These are phyloP conservation scores for Scedosporium apiospermum DNA, from an alignment of 2,329 filamentous ascomycete genomes.

Conservation along the genomic window DNA sequence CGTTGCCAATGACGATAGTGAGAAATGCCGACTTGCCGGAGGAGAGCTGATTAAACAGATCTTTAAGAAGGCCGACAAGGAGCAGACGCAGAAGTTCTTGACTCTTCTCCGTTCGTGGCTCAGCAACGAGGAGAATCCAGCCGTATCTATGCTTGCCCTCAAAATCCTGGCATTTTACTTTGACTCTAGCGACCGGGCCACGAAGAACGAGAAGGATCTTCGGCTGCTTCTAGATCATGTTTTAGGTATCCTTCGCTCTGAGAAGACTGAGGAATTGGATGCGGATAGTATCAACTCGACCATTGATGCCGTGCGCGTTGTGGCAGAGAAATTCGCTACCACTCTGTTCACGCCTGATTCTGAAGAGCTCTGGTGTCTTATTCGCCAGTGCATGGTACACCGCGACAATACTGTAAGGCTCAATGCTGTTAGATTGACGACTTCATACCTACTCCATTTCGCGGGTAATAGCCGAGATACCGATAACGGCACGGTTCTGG, in stretches of 20 bases:
- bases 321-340: conserved; percentile 58
- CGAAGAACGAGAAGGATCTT: conserved; percentile 59
- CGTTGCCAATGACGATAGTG: conserved; percentile 79
- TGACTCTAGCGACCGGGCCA: conserved; percentile 50
- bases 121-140: conserved; percentile 60
- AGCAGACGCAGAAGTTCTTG: conserved; percentile 62
- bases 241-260: conserved; percentile 41
- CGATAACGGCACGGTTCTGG: conserved; percentile 49
- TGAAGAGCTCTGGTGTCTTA: conserved; percentile 58
- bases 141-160: conserved; percentile 63
- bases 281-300: conserved; percentile 68
- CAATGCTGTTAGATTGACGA: conserved; percentile 63
- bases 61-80: conserved; percentile 67
- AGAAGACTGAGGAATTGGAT: conserved; percentile 43
- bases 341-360: conserved; percentile 51
- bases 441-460: conserved; percentile 72
- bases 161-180: conserved; percentile 80
- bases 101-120: conserved; percentile 66
- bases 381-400: conserved; percentile 62
- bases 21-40: conserved; percentile 76
- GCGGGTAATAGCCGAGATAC: conserved; percentile 47
- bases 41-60: conserved; percentile 70
- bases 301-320: conserved; percentile 57
- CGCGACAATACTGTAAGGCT: conserved; percentile 67
- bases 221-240: conserved; percentile 49